Conservation (phyloP, 1,139 yeast genomes). For the Taphrina confusa region DNA sequence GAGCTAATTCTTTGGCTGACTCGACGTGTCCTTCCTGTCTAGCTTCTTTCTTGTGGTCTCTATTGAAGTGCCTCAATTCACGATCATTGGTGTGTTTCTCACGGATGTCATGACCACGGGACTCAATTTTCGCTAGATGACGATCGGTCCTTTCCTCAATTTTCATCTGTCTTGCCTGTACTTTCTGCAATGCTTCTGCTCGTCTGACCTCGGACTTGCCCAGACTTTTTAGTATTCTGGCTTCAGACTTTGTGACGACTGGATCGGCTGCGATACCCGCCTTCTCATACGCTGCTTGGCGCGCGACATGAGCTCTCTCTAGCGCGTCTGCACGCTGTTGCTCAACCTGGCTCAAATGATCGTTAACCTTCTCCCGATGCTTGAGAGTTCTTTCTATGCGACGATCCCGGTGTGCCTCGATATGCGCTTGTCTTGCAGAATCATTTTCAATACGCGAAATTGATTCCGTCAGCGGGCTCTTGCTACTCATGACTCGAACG, state of each 20-base stretch:
- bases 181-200: not conserved
- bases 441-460: not conserved
- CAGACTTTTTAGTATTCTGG: not conserved
- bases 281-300: not conserved
- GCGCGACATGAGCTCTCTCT: slow-evolving; percentile 1
- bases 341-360: not conserved
- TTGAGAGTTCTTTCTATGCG: not conserved
- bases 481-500: not conserved
- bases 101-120: not conserved
- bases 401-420: not conserved
- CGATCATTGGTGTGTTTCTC: not conserved
- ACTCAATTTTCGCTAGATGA: not conserved
- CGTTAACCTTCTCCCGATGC: slow-evolving; percentile 10
- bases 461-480: not conserved
- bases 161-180: not conserved
- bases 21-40: not conserved
- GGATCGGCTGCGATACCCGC: not conserved
- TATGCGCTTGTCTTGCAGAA: not conserved
- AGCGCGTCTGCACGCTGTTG: not conserved
- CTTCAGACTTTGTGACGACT: not conserved
- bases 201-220: not conserved
- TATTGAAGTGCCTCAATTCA: slow-evolving; percentile 2
- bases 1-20: not conserved
- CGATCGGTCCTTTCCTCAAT: not conserved
- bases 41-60: slow-evolving; percentile 2